phyloP scores from a whole-genome alignment of 2,329 filamentous ascomycete species.

The Trichoderma polysporum region DNA sequence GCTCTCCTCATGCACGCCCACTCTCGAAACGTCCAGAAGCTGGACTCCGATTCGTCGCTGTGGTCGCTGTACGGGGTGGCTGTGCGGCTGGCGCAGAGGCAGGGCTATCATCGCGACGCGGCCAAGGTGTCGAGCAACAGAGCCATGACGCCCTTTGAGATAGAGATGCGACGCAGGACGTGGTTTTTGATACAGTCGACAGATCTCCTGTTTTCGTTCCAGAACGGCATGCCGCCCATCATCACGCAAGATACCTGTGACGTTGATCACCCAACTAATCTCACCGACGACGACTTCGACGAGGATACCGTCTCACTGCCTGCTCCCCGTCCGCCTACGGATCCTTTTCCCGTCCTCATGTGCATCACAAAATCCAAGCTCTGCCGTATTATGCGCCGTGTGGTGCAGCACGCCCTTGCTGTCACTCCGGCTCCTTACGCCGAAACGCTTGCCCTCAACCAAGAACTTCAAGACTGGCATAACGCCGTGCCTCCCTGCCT shows the following conservation, averaged over 20 bases:
- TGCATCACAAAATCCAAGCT: constrained; percentile 45
- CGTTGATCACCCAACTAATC: constrained; percentile 45
- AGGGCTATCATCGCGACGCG: constrained; percentile 53
- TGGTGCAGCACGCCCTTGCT: constrained; percentile 43
- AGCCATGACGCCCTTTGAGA: constrained; percentile 47
- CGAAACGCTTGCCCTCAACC: constrained; percentile 38
- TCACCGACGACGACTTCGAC: constrained; percentile 53
- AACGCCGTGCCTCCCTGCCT: constrained; percentile 40
- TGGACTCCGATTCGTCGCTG: constrained; percentile 44
- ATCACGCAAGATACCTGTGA: constrained; percentile 49
- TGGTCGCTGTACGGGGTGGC: constrained; percentile 50
- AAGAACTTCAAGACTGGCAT: constrained; percentile 40
- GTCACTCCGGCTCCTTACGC: constrained; percentile 39
- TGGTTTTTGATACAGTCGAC: constrained; percentile 50
- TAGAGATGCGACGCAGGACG: constrained; percentile 50
- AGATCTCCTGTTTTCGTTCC: constrained; percentile 50
- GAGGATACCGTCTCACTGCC: constrained; percentile 45
- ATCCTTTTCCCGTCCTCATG: constrained; percentile 45
- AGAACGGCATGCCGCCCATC: constrained; percentile 53
- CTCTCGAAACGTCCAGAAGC: constrained; percentile 42
- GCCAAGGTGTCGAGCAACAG: constrained; percentile 37
- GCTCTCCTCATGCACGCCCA: constrained; percentile 48
- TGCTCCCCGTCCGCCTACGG: constrained; percentile 41
- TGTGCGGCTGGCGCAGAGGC: constrained; percentile 49
- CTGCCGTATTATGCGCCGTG: constrained; percentile 43